Base-by-base conservation (phyloP, 495 filamentous ascomycete genomes). In the Zalerion maritima region DNA sequence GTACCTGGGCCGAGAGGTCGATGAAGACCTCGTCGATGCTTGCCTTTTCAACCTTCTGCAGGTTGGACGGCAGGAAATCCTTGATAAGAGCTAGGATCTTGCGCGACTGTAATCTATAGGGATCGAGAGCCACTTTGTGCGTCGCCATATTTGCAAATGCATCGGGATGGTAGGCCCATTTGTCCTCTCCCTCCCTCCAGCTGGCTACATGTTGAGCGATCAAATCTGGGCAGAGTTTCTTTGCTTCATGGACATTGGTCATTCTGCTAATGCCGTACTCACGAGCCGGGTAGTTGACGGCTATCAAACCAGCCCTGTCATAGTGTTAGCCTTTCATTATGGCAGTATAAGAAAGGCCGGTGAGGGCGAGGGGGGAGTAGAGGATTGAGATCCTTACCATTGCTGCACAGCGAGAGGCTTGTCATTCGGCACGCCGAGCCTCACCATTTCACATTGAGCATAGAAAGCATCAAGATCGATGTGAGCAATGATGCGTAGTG, bases 381-480 rank as follows among this genome's bases (percentile, higher is more conserved):
- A 8, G 18, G 14, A 21, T 23, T 17, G 17, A 29, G 15, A 29
- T 15, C 43, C 51, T 28, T 54, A 73, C 74, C 71, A 82, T 58
- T 82, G 78, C 49, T 87, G 85, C n/a, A 97, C 89, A 2, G 89
- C 89, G 18, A 97, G 66, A 4, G 89, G 89, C 28, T 70, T 66
- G 21, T 81, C 69, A 34, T 78, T 73, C 21, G 77, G 55, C 7
- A 80, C 63, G 7, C 71, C 75, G 20, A 94, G 62, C 5, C 91
- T 75, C 3, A 91, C 74, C 66, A 81, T 85, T 52, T 96, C 89
- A 40, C 79, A 93, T 66, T 97, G 89, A 3, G 91, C 89, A 43
- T 97, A 97, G 55, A 96, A 96, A 26, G 87, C 89, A 67, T 97
- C 89, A 38, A 97, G 73, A 49, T 97, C 89, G 35, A 96, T 68